A percentile compares a stretch with the other conserved stretches of the same genome.
Conservation (phyloP, 768 basidiomycete species). For the Phylloporus scabripes region DNA sequence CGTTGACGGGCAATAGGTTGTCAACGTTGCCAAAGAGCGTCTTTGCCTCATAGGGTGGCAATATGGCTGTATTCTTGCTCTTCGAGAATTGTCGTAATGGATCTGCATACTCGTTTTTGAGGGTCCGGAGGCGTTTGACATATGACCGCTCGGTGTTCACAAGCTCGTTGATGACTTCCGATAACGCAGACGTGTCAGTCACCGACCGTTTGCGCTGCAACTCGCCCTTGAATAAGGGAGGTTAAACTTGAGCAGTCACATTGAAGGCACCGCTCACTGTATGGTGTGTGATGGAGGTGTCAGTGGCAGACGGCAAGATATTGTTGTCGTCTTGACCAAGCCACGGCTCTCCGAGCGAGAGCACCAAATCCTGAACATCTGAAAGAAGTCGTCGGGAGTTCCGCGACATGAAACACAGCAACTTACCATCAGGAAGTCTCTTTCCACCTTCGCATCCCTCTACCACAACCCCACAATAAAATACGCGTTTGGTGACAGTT, state of each 20-base stretch:
- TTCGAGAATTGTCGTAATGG: slow-evolving; percentile 83
- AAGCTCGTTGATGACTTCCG: slow-evolving; percentile 79
- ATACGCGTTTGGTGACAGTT: slow-evolving; percentile 68
- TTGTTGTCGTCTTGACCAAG: slow-evolving; percentile 45
- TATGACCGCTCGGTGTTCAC: slow-evolving; percentile 88
- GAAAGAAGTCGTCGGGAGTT: slow-evolving; percentile 12
- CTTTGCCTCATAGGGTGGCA: slow-evolving; percentile 87
- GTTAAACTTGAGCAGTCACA: slow-evolving; percentile 9
- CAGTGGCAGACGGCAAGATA: slow-evolving; percentile 40
- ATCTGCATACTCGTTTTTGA: slow-evolving; percentile 88
- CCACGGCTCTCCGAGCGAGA: slow-evolving; percentile 69
- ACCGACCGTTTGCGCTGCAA: slow-evolving; percentile 48
- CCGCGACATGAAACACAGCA: not conserved
- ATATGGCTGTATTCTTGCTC: slow-evolving; percentile 79
- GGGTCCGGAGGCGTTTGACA: slow-evolving; percentile 70
- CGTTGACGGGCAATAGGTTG: slow-evolving; percentile 81
- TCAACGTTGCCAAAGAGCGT: slow-evolving; percentile 94
- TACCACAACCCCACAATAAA: slow-evolving; percentile 86
- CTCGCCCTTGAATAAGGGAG: slow-evolving; percentile 19
- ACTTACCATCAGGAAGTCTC: slow-evolving; percentile 61
- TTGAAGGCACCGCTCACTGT: slow-evolving; percentile 36
- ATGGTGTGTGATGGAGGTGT: slow-evolving; percentile 34
- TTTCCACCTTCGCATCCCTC: slow-evolving; percentile 73
- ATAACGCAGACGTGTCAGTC: slow-evolving; percentile 60
- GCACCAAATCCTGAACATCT: slow-evolving; percentile 78